Conservation (phyloP, 306 rosid species). For the Carpinus viminea region DNA sequence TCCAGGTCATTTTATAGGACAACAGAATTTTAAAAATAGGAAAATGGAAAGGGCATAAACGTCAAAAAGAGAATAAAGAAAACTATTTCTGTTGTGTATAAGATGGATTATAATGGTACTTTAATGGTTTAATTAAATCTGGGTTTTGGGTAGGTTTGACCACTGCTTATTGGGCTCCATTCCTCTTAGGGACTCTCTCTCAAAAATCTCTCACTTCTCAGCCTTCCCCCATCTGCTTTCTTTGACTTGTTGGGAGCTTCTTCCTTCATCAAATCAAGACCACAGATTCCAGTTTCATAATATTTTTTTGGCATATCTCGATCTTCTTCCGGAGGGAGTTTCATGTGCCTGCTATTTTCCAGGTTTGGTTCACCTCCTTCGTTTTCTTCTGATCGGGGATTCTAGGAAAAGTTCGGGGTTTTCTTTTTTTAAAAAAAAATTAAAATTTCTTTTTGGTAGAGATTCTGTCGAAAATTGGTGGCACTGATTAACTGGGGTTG, state of each 20-base stretch:
- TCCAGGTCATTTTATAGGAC: background rate
- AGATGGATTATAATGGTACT: conserved; percentile 30
- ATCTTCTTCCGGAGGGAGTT: conserved; percentile 31
- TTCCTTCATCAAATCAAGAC: conserved; percentile 44
- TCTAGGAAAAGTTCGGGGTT: background rate
- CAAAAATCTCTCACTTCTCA: conserved; percentile 41
- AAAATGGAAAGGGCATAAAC: conserved; percentile 30
- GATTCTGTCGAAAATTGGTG: conserved; percentile 22
- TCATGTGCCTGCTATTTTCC: conserved; percentile 54
- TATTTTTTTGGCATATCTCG: conserved; percentile 16
- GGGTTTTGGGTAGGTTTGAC: conserved; percentile 76
- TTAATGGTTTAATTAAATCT: conserved; percentile 48
- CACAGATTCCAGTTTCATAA: conserved; percentile 40
- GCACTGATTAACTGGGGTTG: background rate
- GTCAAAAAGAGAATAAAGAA: conserved; percentile 13
- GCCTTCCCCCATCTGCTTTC: conserved; percentile 64
- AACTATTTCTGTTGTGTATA: conserved; percentile 11
- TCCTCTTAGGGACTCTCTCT: conserved; percentile 32
- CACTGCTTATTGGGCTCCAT: conserved; percentile 63
- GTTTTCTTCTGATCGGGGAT: background rate
- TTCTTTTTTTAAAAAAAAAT: too few relatives aligned
- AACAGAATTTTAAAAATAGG: background rate
- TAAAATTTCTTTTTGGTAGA: background rate
- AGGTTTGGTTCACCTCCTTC: conserved; percentile 32
- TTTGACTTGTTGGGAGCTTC: conserved; percentile 56